Conservation (phyloP, 1,284 basidiomycete species). For the Mycocalia duriaeana region DNA sequence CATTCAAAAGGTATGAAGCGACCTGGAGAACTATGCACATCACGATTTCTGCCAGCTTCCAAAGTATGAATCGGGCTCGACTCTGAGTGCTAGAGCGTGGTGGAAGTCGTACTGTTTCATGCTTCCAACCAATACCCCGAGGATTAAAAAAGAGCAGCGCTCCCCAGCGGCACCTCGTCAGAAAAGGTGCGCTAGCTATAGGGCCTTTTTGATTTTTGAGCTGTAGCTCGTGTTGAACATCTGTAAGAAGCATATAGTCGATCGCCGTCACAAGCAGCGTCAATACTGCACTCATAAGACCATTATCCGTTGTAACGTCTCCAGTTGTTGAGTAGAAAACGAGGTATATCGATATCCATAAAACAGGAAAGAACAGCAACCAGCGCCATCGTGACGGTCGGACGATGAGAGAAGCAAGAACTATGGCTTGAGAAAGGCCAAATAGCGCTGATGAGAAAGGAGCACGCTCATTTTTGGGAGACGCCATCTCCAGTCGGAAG, state of each 20-base stretch:
- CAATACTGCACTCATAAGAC: neutral
- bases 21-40: conserved; percentile 8
- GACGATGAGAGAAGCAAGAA: neutral
- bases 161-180: conserved; percentile 11
- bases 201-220: conserved; percentile 5
- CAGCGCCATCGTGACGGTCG: neutral
- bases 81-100: neutral
- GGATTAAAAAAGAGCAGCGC: conserved; percentile 9
- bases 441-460: neutral
- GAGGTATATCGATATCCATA: neutral
- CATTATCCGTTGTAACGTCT: neutral
- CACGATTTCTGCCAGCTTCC: conserved; percentile 1
- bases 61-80: conserved; percentile 1
- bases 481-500: too few relatives aligned
- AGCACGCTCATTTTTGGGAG: too few relatives aligned
- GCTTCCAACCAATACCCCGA: conserved; percentile 16
- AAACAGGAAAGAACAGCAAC: neutral
- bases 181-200: conserved; percentile 4
- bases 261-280: neutral
- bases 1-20: conserved; percentile 1
- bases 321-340: neutral
- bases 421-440: neutral
- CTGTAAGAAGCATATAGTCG: conserved; percentile 12
- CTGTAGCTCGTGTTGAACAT: conserved; percentile 11
- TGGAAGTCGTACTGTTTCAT: conserved; percentile 8